Conservation (phyloP, 768 basidiomycete species). For the Mycena floridula region DNA sequence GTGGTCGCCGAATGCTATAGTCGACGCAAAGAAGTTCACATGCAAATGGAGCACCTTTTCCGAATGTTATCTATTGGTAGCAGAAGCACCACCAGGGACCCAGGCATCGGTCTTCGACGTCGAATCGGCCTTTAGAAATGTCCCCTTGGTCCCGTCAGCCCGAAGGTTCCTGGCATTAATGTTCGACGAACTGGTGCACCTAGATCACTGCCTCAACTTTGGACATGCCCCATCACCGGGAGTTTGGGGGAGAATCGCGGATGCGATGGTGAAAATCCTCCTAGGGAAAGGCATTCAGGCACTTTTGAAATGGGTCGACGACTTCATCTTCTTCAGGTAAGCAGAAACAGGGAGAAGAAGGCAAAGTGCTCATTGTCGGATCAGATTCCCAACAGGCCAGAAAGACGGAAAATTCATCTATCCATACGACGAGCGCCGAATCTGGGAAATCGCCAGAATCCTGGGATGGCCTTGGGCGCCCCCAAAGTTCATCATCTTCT, state of each 20-base stretch:
- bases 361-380: too few species aligned
- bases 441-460: too few species aligned
- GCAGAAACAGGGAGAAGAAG: too few species aligned
- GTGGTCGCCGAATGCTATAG: constrained; percentile 5
- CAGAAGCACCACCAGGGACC: constrained; percentile 2
- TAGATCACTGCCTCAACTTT: constrained; percentile 14
- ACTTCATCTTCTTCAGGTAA: too few species aligned
- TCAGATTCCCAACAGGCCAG: constrained; percentile 28
- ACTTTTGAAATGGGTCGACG: constrained; percentile 28
- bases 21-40: constrained; percentile 8
- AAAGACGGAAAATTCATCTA: constrained; percentile 21
- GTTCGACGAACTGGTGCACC: neutral
- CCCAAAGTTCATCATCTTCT: too few species aligned
- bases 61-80: neutral
- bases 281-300: constrained; percentile 9
- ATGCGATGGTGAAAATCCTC: constrained; percentile 21
- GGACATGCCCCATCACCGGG: constrained; percentile 19
- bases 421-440: too few species aligned
- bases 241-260: constrained; percentile 23
- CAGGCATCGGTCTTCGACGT: neutral
- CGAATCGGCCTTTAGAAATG: constrained; percentile 1
- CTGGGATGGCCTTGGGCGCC: too few species aligned
- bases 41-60: too few species aligned
- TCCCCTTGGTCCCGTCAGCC: constrained; percentile 3
- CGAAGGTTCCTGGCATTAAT: neutral